Evolutionary conservation across 2,329 filamentous ascomycete species (phyloP).

Genomic region (Massarina eburnea): DNA sequence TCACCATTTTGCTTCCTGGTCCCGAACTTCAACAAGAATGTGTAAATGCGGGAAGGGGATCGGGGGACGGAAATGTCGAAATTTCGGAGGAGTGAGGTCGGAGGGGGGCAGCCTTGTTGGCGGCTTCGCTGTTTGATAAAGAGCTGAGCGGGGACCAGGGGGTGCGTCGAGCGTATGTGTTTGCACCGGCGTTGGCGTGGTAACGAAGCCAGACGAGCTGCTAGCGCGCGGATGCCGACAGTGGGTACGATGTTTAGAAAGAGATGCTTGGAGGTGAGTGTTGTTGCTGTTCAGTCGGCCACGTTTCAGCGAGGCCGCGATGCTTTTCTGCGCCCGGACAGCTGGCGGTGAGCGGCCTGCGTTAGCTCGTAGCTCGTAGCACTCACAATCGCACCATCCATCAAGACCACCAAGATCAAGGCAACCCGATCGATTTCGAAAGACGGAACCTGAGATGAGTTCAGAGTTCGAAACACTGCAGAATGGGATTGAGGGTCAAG

Average conservation of each 20-base stretch:
- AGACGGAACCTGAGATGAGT: no score
- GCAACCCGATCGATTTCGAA: no score
- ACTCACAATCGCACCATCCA: no score
- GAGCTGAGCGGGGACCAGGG: conserved; percentile 20
- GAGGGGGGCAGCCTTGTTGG: conserved; percentile 14
- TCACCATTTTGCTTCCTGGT: background rate
- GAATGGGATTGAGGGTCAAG: no score
- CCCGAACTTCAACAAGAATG: background rate
- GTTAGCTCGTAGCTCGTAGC: no score
- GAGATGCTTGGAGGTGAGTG: no score
- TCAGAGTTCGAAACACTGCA: no score
- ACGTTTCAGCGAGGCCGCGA: no score
- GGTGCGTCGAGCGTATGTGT: conserved; percentile 28
- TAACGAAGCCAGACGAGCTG: conserved; percentile 3
- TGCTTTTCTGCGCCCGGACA: no score
- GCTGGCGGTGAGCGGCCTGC: no score
- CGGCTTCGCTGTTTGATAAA: conserved; percentile 28
- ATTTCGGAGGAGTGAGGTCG: conserved; percentile 13
- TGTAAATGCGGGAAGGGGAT: conserved; percentile 3
- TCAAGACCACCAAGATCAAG: no score
- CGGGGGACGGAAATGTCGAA: background rate
- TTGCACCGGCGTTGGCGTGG: conserved; percentile 13
- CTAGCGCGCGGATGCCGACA: background rate
- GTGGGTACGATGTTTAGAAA: background rate
- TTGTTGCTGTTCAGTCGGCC: no score